Conservation (phyloP, 805 yeast species). For the Kuraishia molischiana region DNA sequence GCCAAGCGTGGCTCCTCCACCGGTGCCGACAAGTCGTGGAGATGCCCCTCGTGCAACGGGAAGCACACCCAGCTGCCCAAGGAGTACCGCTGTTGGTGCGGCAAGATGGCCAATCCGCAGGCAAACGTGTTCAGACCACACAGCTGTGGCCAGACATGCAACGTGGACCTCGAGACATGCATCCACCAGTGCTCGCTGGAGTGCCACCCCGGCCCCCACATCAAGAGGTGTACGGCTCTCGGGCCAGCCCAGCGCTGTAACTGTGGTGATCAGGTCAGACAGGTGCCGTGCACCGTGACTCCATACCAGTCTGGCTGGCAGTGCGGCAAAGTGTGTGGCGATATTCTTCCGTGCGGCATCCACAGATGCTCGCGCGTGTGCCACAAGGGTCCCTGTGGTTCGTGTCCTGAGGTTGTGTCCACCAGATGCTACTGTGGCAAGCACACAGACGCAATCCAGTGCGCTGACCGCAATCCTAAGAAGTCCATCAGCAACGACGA, state of each 20-base stretch:
- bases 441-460: slow-evolving; percentile 28
- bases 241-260: slow-evolving; percentile 63
- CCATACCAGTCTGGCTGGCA: slow-evolving; percentile 60
- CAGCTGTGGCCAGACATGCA: slow-evolving; percentile 84
- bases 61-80: slow-evolving; percentile 37
- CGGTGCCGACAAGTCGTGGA: slow-evolving; percentile 52
- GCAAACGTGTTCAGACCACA: slow-evolving; percentile 58
- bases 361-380: slow-evolving; percentile 59
- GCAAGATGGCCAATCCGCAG: slow-evolving; percentile 59
- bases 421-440: slow-evolving; percentile 73
- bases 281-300: slow-evolving; percentile 65
- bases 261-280: slow-evolving; percentile 63
- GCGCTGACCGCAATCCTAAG: slow-evolving; percentile 32
- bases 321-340: slow-evolving; percentile 55
- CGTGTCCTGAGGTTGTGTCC: slow-evolving; percentile 40
- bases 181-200: slow-evolving; percentile 64
- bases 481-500: slow-evolving; percentile 13
- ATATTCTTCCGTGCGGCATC: slow-evolving; percentile 56
- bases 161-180: slow-evolving; percentile 42
- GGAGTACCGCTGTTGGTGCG: slow-evolving; percentile 81
- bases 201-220: slow-evolving; percentile 90
- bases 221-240: slow-evolving; percentile 62
- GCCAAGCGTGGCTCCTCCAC: slow-evolving; percentile 67
- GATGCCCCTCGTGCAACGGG: slow-evolving; percentile 76
- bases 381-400: slow-evolving; percentile 79